Percentiles rank a stretch among this genome's conserved stretches.
phyloP scores from a whole-genome alignment of 352 stramenopile genomes.

The Phytophthora citricola region DNA sequence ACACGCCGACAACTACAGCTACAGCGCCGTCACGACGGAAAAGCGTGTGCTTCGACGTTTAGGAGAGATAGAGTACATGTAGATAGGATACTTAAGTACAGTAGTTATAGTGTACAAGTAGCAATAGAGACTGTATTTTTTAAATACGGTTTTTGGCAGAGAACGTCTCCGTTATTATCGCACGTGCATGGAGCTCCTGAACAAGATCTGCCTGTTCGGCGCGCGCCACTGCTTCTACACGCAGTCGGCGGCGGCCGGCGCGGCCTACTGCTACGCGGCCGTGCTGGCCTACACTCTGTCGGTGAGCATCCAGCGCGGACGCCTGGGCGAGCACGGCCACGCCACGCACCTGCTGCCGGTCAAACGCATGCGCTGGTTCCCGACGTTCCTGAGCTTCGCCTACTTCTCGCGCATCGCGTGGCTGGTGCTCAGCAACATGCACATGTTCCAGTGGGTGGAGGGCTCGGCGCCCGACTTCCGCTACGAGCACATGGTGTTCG shows the following conservation, averaged over 20 bases:
- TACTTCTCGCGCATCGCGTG: slow-evolving; percentile 78
- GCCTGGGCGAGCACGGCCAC: slow-evolving; percentile 82
- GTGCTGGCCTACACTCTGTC: slow-evolving; percentile 77
- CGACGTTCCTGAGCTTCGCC: slow-evolving; percentile 76
- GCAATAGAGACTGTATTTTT: neutral
- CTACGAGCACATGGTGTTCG: slow-evolving; percentile 82
- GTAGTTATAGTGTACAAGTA: slow-evolving; percentile 10
- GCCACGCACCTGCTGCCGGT: slow-evolving; percentile 81
- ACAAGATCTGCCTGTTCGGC: slow-evolving; percentile 79
- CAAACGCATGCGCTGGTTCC: slow-evolving; percentile 87
- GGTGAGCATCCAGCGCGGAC: slow-evolving; percentile 72
- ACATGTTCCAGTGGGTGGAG: slow-evolving; percentile 85
- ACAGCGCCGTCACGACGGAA: slow-evolving; percentile 27
- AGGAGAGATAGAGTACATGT: slow-evolving; percentile 26
- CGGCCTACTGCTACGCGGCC: slow-evolving; percentile 72
- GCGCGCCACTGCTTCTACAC: slow-evolving; percentile 82
- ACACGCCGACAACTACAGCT: slow-evolving; percentile 3
- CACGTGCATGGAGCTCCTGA: slow-evolving; percentile 44
- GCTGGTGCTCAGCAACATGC: slow-evolving; percentile 81
- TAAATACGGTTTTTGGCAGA: slow-evolving; percentile 6
- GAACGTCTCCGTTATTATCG: slow-evolving; percentile 2
- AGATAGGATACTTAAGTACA: slow-evolving; percentile 2
- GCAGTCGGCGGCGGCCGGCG: slow-evolving; percentile 64
- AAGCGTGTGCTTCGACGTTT: slow-evolving; percentile 48
- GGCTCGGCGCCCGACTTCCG: slow-evolving; percentile 46